Conservation (phyloP, 305 asterid species). For the Stenogyne calaminthoides region DNA sequence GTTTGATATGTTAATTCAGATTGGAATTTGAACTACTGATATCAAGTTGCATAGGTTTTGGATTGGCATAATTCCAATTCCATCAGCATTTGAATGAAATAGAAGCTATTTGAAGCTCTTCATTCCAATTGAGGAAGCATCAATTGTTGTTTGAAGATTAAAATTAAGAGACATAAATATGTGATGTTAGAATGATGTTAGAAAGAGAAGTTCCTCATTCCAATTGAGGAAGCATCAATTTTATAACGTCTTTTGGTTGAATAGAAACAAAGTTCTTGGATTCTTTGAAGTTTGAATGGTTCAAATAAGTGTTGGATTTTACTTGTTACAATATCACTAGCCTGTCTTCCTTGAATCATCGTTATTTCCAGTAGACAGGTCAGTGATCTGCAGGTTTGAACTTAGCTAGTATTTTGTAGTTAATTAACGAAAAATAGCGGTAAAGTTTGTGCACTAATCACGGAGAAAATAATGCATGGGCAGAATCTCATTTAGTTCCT, state of each 20-base stretch:
- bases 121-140: neutral
- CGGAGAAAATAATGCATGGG: neutral
- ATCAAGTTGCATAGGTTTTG: neutral
- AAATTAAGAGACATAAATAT: neutral
- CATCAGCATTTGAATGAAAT: conserved; percentile 7
- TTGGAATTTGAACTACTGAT: conserved; percentile 14
- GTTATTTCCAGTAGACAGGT: neutral
- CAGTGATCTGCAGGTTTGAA: neutral
- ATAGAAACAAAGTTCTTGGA: neutral
- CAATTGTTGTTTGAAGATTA: neutral
- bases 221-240: too few species aligned
- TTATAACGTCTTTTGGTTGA: neutral
- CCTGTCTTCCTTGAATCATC: neutral
- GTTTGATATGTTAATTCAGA: conserved; percentile 1
- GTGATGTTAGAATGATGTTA: neutral
- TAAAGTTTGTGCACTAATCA: conserved; percentile 1
- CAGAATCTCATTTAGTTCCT: neutral
- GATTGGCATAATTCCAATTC: neutral
- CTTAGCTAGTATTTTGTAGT: neutral
- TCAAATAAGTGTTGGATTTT: neutral
- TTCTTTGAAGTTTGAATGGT: neutral
- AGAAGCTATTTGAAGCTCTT: neutral
- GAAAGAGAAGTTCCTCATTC: conserved; percentile 6
- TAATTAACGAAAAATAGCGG: neutral
- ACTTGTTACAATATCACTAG: neutral